Conservation (phyloP, 2,329 filamentous ascomycete genomes). For the Capronia coronata region DNA sequence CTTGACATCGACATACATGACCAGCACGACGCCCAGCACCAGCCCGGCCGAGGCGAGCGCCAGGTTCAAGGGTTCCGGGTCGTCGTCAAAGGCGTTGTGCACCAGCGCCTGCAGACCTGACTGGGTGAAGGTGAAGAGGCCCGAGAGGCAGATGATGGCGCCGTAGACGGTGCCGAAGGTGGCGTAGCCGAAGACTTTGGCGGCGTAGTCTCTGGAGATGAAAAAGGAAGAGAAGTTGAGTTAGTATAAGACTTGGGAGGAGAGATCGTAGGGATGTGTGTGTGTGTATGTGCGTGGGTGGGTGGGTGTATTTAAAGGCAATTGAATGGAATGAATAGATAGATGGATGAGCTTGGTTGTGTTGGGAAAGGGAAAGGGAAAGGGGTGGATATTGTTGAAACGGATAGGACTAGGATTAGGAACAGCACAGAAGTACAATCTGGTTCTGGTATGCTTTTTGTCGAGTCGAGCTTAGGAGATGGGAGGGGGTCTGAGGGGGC, state of each 20-base stretch:
- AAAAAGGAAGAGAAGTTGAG: not conserved
- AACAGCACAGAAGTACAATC: too few species aligned
- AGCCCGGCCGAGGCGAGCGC: constrained; percentile 58
- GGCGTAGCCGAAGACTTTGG: constrained; percentile 86
- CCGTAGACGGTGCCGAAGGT: constrained; percentile 92
- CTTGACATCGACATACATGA: constrained; percentile 58
- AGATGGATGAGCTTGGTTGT: too few species aligned
- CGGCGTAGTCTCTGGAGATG: constrained; percentile 60
- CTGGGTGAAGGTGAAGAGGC: constrained; percentile 76
- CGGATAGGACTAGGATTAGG: too few species aligned
- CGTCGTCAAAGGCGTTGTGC: constrained; percentile 61
- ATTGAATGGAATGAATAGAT: too few species aligned
- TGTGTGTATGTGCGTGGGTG: too few species aligned
- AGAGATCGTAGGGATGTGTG: too few species aligned
- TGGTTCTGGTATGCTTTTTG: too few species aligned
- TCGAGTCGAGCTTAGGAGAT: not conserved
- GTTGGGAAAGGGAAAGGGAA: too few species aligned
- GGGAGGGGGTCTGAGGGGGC: not conserved
- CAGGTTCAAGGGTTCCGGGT: constrained; percentile 73
- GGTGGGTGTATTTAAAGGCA: too few species aligned
- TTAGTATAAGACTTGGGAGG: too few species aligned
- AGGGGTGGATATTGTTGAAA: too few species aligned
- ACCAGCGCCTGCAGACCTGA: constrained; percentile 72
- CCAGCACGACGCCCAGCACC: constrained; percentile 58
- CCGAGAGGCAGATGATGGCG: constrained; percentile 77